phyloP scores from a whole-genome alignment of 768 basidiomycete species.

The Mycena filopes region DNA sequence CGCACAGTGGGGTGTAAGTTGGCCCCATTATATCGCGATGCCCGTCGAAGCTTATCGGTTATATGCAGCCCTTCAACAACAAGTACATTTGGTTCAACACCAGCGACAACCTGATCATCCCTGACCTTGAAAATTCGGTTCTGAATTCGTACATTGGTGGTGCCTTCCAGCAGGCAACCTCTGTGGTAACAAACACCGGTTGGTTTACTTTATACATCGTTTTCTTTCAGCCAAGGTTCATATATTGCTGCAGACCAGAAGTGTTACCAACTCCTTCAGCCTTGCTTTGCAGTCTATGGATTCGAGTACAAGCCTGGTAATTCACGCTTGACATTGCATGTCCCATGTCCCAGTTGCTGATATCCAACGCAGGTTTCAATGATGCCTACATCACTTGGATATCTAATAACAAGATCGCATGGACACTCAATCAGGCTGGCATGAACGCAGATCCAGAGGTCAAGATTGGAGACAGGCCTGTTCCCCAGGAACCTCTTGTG shows the following conservation, averaged over 20 bases:
- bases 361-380: slow-evolving; percentile 40
- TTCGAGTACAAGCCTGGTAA: slow-evolving; percentile 83
- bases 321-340: slow-evolving; percentile 22
- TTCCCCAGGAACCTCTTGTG: slow-evolving; percentile 90
- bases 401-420: slow-evolving; percentile 64
- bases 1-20: slow-evolving; percentile 80
- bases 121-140: slow-evolving; percentile 58
- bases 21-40: neutral
- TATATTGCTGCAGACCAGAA: slow-evolving; percentile 59
- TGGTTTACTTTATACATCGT: slow-evolving; percentile 34
- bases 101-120: slow-evolving; percentile 65
- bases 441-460: slow-evolving; percentile 65
- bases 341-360: neutral
- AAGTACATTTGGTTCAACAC: slow-evolving; percentile 78
- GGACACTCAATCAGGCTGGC: slow-evolving; percentile 76
- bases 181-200: slow-evolving; percentile 72
- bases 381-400: slow-evolving; percentile 81
- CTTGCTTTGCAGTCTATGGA: slow-evolving; percentile 75
- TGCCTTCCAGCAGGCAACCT: slow-evolving; percentile 86
- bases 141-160: slow-evolving; percentile 81
- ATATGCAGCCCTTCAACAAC: slow-evolving; percentile 76
- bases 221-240: neutral
- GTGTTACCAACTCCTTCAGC: slow-evolving; percentile 67
- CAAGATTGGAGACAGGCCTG: slow-evolving; percentile 72
- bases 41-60: neutral